Evolutionary conservation across 768 basidiomycete genomes (phyloP), one percentile per base, ranked within the genome.

Genomic region (Baorangia bicolor): DNA sequence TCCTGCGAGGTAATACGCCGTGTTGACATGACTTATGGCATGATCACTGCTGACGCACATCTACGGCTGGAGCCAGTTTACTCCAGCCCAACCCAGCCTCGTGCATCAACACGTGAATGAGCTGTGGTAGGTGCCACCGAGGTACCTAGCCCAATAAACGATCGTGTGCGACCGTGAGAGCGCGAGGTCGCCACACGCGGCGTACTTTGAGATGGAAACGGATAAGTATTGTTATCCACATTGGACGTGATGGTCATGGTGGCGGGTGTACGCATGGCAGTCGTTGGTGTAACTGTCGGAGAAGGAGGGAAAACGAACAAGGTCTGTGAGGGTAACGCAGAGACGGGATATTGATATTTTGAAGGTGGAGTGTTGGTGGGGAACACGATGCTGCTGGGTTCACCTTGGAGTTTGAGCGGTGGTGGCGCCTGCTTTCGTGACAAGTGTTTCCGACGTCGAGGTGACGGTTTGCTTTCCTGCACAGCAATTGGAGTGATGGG

Each of bases 281-380:
- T 78, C 66, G 63, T 28, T 30, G 60, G 58, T 75, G 63, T 44
- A 78, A 83, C 45, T 8, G 69, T 78, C 71, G 82, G 90, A 5
- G 90, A 92, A 31, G 91, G 90, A 2, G 91, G 91, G 66, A 93
- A 93, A 35, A 93, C 86, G 62, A 93, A 92, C 43, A 93, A 77
- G 0, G 91, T 93, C 67, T 93, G 92, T 2, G 90, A 90, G 31
- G 88, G 87, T 33, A 86, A 81, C 51, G 64, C 66, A 25, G 71
- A 60, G 30, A 66, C 59, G n/a, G 63, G 55, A 51, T 65, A 65
- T 49, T 67, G 55, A 51, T 65, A 65, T 49, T 67, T 69, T 21
- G 51, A 55, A 55, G 56, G 51, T 43, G 52, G 53, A 21, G 50
- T 48, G 58, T 72, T 58, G 28, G 62, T 53, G 53, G 64, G 71